Base-by-base conservation (phyloP, 805 yeast genomes). In the Ogataea paradorogensis region DNA sequence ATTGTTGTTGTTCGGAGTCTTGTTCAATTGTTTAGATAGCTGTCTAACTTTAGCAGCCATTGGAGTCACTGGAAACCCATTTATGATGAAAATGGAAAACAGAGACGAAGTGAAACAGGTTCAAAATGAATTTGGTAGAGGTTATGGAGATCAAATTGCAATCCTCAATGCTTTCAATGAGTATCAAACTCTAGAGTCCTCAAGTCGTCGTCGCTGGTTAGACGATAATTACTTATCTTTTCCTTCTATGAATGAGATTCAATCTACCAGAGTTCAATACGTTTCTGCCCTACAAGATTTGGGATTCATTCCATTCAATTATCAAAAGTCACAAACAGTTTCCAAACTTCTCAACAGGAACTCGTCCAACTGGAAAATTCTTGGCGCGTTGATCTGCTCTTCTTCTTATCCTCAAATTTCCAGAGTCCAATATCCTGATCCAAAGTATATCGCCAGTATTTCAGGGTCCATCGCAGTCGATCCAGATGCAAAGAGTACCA, bases 391-490 rank as follows among this genome's bases (percentile, higher is more conserved):
- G 2, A 63, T 89, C 14, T 80, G 95, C 0, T 95, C 95, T 3
- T 73, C 96, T 0, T 76, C 82, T 51, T 85, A 83, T 53, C 98
- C 98, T 0, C 83, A 84, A 40, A 68, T 88, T 24, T 90, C 93
- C 0, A 71, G 87, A 46, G 85, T 88, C 3, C 88, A 84, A 52
- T 66, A 78, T 15, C 97, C 98, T 0, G 89, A 87, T 45, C 78
- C 90, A 3, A 86, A 84, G 53, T 91, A 66, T 58, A 64, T 78
- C 30, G 74, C 80, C 26, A 78, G 87, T 1, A 66, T 81, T 24
- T 72, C 80, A 0, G 99, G 99, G 15, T 76, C 97, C 0, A 73
- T 91, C 30, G 90, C 85, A 38, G 71, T 78, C n/a, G 96, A 90
- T 52, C 85, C 89, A 0, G 96, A 90, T 54, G 84, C 90, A 2